Evolutionary conservation across 176 grass and related monocot species (phyloP), one percentile per base, ranked within the genome.

Genomic region (Stipa capillata): DNA sequence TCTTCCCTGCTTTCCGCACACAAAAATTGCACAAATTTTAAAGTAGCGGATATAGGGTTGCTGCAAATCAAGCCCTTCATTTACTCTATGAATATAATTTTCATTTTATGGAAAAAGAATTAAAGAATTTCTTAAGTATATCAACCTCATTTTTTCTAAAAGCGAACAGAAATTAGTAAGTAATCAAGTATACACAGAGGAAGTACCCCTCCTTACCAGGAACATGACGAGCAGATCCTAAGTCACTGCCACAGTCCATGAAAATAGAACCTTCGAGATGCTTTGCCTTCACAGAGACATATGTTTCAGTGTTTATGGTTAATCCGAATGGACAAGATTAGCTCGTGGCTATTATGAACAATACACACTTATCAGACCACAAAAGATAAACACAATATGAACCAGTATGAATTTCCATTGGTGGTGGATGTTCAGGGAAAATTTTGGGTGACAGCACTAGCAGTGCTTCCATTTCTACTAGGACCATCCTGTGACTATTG

Each of bases 211-310:
- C n/a, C 70, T 36, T 93, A 98, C 96, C 92, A 71, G 96, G 96
- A 24, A 98, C 96, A 65, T 89, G 85, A 28, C 87, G 80, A 91
- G 85, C 90, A 44, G 92, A 93, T 80, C 90, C 90, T 74, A 98
- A 90, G 79, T 98, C 96, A 42, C 85, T 94, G 52, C 96, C 96
- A 39, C 87, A 93, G 45, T 98, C 96, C 85, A 98, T 82, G 88
- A 98, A 98, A 78, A 98, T 43, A 49, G 90, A 91, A 62, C 90
- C 90, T 74, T 93, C 87, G 0, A 98, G 78, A 82, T 93, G 84
- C 53, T 93, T 98, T 34, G 83, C 87, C 96, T 98, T 83, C 73
- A 88, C 49, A 73, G 29, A 87, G 76, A 82, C 68, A 88, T n/a
- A 80, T 53, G 18, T 73, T 58, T 84, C 50, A 76, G 20, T 61